A percentile compares a stretch with the other conserved stretches of the same genome.
phyloP scores from a whole-genome alignment of 2,329 filamentous ascomycete genomes.

The Rutstroemia sp. region DNA sequence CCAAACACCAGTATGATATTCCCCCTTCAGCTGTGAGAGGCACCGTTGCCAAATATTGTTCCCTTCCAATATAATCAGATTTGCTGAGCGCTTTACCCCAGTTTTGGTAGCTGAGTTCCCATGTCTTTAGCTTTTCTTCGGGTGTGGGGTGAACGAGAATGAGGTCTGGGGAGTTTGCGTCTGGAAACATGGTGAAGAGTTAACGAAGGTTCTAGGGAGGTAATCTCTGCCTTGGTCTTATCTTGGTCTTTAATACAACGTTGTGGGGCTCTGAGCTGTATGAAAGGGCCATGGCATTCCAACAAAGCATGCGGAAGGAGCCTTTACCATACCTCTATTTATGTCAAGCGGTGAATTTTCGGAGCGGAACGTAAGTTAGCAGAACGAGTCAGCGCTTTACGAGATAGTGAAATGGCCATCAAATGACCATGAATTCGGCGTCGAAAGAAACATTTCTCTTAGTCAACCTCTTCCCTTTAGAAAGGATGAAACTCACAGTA shows the following conservation, averaged over 20 bases:
- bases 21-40: slow-evolving; percentile 52
- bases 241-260: not conserved
- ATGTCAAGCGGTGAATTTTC: not conserved
- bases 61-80: slow-evolving; percentile 51
- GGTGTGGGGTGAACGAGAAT: slow-evolving; percentile 49
- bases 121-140: slow-evolving; percentile 47
- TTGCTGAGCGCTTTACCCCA: slow-evolving; percentile 53
- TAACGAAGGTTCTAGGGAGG: slow-evolving; percentile 2
- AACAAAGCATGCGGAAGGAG: not conserved
- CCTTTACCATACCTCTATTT: not conserved
- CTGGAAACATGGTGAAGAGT: slow-evolving; percentile 16
- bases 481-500: not conserved
- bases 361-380: not conserved
- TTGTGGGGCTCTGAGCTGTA: not conserved
- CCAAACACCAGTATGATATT: slow-evolving; percentile 55
- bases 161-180: slow-evolving; percentile 30
- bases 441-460: not conserved
- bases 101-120: slow-evolving; percentile 45
- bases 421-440: not conserved
- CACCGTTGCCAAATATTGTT: slow-evolving; percentile 48
- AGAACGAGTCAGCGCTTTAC: not conserved
- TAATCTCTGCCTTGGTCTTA: not conserved
- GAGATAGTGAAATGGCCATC: slow-evolving; percentile 2
- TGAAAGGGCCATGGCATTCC: not conserved
- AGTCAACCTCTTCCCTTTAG: slow-evolving; percentile 5